Conservation (phyloP, 495 filamentous ascomycete species). For the Neurospora sp. region DNA sequence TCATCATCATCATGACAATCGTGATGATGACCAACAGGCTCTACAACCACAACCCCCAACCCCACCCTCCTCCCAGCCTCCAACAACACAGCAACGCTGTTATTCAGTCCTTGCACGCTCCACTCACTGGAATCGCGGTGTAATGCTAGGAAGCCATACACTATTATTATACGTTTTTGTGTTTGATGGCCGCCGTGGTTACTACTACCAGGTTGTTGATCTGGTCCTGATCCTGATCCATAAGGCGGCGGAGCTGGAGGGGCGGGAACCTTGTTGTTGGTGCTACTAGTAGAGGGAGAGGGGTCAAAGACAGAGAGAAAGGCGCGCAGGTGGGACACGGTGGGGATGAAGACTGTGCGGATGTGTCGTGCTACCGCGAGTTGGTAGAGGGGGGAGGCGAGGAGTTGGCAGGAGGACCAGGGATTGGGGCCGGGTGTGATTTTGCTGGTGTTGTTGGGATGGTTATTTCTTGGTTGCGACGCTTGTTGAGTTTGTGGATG, state of each 20-base stretch:
- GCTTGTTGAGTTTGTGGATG: not conserved
- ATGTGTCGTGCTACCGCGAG: slow-evolving; percentile 58
- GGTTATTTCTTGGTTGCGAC: not conserved
- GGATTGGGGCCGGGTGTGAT: not conserved
- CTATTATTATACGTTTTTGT: slow-evolving; percentile 34
- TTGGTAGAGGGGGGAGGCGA: slow-evolving; percentile 56
- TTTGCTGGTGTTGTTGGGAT: not conserved
- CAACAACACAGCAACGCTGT: slow-evolving; percentile 55
- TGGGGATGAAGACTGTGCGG: slow-evolving; percentile 59
- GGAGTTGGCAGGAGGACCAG: slow-evolving; percentile 20
- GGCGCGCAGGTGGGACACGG: slow-evolving; percentile 65
- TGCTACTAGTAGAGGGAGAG: not conserved
- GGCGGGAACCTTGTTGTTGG: slow-evolving; percentile 9
- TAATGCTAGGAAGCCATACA: slow-evolving; percentile 56
- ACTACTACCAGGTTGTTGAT: too few species aligned
- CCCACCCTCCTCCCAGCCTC: slow-evolving; percentile 46
- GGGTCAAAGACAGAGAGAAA: slow-evolving; percentile 49
- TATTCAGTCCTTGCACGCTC: slow-evolving; percentile 71
- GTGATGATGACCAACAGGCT: slow-evolving; percentile 4
- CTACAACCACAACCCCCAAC: slow-evolving; percentile 25
- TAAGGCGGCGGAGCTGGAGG: slow-evolving; percentile 9
- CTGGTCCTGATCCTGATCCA: too few species aligned
- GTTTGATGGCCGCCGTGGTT: too few species aligned
- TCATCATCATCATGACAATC: too few species aligned
- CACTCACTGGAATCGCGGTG: slow-evolving; percentile 70